Percentiles rank a stretch among this genome's conserved stretches.
phyloP scores from a whole-genome alignment of 768 basidiomycete species.

The Trametes maxima region DNA sequence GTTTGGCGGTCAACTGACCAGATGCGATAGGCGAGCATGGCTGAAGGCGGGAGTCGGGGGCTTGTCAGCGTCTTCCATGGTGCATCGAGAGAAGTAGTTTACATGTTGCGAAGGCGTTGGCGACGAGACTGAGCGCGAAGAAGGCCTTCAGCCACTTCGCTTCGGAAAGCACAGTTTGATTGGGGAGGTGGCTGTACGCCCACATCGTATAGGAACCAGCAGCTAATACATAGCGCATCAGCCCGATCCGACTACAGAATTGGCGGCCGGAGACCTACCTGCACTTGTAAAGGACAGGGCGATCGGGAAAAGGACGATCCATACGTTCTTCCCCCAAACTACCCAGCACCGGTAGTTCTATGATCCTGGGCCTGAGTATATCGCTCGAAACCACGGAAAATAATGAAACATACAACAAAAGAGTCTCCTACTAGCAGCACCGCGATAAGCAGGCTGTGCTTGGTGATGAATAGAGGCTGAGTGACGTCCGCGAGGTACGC shows the following conservation, averaged over 20 bases:
- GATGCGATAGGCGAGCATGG: conserved; percentile 17
- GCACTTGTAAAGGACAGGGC: not conserved
- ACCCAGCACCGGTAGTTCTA: conserved; percentile 21
- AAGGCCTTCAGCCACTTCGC: conserved; percentile 4
- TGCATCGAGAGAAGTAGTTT: not conserved
- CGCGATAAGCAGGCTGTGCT: conserved; percentile 14
- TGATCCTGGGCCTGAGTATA: not conserved
- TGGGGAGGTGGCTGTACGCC: conserved; percentile 3
- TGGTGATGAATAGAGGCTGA: conserved; percentile 16
- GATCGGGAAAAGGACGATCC: conserved; percentile 10
- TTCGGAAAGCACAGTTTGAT: conserved; percentile 3
- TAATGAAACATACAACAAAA: conserved; percentile 5
- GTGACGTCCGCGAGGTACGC: conserved; percentile 19
- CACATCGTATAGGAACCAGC: conserved; percentile 8
- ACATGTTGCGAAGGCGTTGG: conserved; percentile 17
- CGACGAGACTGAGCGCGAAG: conserved; percentile 11
- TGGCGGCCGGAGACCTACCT: not conserved
- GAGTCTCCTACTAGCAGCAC: conserved; percentile 12
- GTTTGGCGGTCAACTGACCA: conserved; percentile 13
- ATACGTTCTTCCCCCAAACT: conserved; percentile 15
- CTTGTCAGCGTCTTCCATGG: not conserved
- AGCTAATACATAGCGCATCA: not conserved
- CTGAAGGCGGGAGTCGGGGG: not conserved
- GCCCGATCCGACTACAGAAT: no score
- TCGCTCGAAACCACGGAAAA: not conserved